Evolutionary conservation across 2,329 filamentous ascomycete genomes (phyloP), one percentile per base, ranked within the genome.

Genomic region (Cytospora leucostoma): DNA sequence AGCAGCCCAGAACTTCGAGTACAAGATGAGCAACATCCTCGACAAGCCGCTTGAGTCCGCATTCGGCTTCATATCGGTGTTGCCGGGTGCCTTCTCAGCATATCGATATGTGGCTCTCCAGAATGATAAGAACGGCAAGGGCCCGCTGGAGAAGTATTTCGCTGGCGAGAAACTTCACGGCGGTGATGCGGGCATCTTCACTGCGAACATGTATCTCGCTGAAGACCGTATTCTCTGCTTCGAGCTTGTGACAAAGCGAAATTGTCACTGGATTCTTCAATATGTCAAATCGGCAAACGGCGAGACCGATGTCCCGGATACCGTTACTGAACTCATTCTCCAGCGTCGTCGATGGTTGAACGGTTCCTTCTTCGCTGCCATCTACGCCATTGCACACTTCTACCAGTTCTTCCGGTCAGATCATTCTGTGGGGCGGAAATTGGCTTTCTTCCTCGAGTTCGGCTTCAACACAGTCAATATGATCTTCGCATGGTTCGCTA

Each of bases 21-120:
- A 99, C 84, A 99, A 99, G 84, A 97, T 99, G 90, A 97, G 92
- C 76, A 99, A 99, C 73, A 99, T 99, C 73, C 84, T 99, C 52
- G 95, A 99, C 76, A 99, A 99, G 79, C 95, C 95, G 2, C 81
- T 99, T 49, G 95, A 99, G 75, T 98, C 94, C 4, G 92, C 94
- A 0, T 99, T 99, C 75, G 95, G 95, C 54, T 99, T 98, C 79
- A 98, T 99, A 74, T 92, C 92, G 52, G 95, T 99, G 72, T 82
- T 99, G 73, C 95, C 95, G 0, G 95, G 95, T 80, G 95, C 95
- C 63, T 97, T 99, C 77, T 98, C 94, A n/a, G 95, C 95, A 21
- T 99, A 99, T 76, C 90, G 95, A 47, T 99, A 92, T 74, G 84
- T 97, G 11, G 95, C 95, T 4, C 81, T 99, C 53, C 95, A 98